Evolutionary conservation across 179 eudicot species (phyloP), one percentile per base, ranked within the genome.

Genomic region (Gypsophila paniculata): DNA sequence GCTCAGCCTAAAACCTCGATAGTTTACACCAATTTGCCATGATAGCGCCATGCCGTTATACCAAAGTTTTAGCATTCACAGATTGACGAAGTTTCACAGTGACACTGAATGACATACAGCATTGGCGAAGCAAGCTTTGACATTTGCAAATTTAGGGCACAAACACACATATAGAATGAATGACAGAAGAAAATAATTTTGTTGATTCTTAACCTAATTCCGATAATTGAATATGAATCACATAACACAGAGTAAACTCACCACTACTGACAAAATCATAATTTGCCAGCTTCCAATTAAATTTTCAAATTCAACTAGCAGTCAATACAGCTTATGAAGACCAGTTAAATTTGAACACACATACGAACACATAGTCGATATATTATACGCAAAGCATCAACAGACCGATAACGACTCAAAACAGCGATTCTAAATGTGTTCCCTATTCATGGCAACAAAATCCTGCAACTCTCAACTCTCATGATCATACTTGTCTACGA

Each of bases 391-490:
- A 74, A 12, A 32, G 17, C 44, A 55, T 25, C 39, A 22, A 34
- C 4, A 25, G 44, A 17, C 19, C 53, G 53, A 34, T 74, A 15
- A 26, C 38, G 72, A 59, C 54, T 5, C 26, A 59, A 26, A 46
- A 26, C 12, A 49, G 42, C 44, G n/a, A 68, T 48, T 46, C 25
- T 49, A 59, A 49, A 66, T 7, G 22, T 22, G 74, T 52, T 42
- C 5, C 72, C 39, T 54, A 60, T 59, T 64, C 38, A 36, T 65
- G 69, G 69, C 66, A 70, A 55, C 38, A 32, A 8, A 68, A 73
- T 39, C 63, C 26, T 55, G 69, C 39, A 69, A 68, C 38, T 26
- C 51, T 25, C 11, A 22, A 38, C 32, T 70, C 63, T 3, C n/a
- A 17, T 15, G 53, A 25, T 55, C 38, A 36, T 54, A 57, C 10